A percentile compares a stretch with the other conserved stretches of the same genome.
These are phyloP conservation scores for Neofusicoccum cordaticola DNA, from an alignment of 2,329 filamentous ascomycete genomes.

Conservation along the genomic window DNA sequence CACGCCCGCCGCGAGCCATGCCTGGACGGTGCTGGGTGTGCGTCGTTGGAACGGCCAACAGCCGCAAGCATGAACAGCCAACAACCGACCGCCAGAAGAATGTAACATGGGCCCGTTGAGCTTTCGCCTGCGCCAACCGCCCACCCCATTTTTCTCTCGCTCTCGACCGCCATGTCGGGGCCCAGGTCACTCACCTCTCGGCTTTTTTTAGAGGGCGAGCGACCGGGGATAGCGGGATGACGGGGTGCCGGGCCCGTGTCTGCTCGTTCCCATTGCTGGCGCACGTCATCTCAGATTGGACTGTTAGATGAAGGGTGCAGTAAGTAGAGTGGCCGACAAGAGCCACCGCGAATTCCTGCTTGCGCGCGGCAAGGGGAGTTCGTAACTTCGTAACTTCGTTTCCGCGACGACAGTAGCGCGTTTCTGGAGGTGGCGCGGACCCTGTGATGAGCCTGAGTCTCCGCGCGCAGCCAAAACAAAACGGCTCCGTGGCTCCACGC, in stretches of 20 bases:
- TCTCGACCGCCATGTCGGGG: neutral
- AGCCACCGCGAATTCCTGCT: neutral
- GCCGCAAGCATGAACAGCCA: neutral
- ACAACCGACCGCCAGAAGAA: neutral
- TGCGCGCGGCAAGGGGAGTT: neutral
- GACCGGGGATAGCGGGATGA: neutral
- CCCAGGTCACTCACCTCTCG: neutral
- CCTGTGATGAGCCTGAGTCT: neutral
- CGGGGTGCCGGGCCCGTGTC: neutral
- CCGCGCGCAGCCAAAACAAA: neutral
- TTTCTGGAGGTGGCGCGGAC: neutral
- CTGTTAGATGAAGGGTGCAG: neutral
- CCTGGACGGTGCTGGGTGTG: neutral
- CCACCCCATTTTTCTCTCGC: neutral
- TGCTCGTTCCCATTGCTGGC: neutral
- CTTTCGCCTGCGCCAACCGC: neutral
- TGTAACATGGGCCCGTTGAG: too few species aligned
- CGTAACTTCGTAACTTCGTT: neutral
- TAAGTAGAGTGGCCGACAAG: neutral
- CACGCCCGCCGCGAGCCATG: neutral
- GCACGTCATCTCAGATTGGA: slow-evolving; percentile 1
- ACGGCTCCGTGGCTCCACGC: neutral
- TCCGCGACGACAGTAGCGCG: slow-evolving; percentile 1
- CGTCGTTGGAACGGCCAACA: neutral
- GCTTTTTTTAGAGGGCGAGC: neutral